Conservation (phyloP, 371 early-diverging fungal species). For the Apophysomyces elegans region DNA sequence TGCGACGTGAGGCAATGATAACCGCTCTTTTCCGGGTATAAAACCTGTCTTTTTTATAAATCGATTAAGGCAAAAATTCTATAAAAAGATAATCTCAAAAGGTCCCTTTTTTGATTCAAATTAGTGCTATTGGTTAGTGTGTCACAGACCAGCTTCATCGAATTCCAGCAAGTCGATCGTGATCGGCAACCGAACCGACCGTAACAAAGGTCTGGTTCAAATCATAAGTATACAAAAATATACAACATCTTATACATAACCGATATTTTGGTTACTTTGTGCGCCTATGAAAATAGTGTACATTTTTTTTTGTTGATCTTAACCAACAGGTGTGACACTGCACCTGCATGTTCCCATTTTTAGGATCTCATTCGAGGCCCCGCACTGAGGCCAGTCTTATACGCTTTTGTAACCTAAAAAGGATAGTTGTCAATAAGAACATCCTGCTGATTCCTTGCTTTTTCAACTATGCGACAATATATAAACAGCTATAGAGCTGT, state of each 20-base stretch:
- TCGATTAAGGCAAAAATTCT: constrained; percentile 10
- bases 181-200: no score
- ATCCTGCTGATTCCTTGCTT: no score
- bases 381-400: not conserved
- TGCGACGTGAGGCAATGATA: not conserved
- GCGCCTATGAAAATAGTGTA: not conserved
- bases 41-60: not conserved
- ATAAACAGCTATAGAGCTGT: no score
- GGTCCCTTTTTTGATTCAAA: no score
- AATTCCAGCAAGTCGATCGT: no score
- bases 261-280: no score
- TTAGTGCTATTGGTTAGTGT: no score
- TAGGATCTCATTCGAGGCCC: not conserved
- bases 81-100: not conserved
- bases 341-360: constrained; percentile 8
- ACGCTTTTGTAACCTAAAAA: not conserved
- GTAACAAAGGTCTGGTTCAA: no score
- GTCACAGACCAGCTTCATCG: no score
- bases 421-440: not conserved
- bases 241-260: not conserved
- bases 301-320: not conserved
- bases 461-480: no score
- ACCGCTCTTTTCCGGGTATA: constrained; percentile 8
- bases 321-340: not conserved
- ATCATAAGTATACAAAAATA: no score